Evolutionary conservation across 2,329 filamentous ascomycete genomes (phyloP).

Genomic region (Pleurostoma richardsiae): DNA sequence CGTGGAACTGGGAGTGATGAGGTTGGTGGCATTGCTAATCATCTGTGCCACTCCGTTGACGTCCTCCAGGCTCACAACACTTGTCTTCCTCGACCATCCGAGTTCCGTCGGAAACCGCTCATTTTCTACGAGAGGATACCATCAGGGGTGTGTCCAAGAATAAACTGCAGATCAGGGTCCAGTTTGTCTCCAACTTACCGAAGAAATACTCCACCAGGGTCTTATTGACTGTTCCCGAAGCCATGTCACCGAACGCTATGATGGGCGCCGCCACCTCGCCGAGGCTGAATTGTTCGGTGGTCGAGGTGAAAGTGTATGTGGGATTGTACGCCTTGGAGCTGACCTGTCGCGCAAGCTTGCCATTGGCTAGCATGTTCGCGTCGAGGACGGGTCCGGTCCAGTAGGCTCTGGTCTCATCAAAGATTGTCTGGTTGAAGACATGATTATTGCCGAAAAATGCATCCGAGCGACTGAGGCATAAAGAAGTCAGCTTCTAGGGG

Average conservation of each 20-base stretch:
- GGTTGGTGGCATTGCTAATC: neutral
- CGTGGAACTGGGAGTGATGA: neutral
- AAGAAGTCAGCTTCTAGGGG: neutral
- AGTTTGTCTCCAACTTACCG: constrained; percentile 17
- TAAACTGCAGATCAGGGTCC: neutral
- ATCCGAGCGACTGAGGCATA: constrained; percentile 33
- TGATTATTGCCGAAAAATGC: constrained; percentile 44
- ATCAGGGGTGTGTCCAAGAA: neutral
- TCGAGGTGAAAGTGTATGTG: constrained; percentile 37
- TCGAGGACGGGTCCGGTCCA: constrained; percentile 37
- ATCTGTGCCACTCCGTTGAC: neutral
- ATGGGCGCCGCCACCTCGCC: constrained; percentile 44
- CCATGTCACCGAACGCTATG: constrained; percentile 39
- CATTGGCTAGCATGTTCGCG: constrained; percentile 35
- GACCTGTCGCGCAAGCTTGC: constrained; percentile 36
- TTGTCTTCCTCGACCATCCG: constrained; percentile 11
- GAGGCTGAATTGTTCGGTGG: constrained; percentile 36
- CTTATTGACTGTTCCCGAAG: constrained; percentile 28
- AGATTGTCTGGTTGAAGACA: constrained; percentile 44
- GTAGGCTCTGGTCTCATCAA: constrained; percentile 35
- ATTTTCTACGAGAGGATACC: constrained; percentile 1
- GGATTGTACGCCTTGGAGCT: constrained; percentile 41
- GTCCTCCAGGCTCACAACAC: neutral
- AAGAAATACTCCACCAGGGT: constrained; percentile 37
- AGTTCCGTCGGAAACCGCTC: constrained; percentile 9